A percentile compares a stretch with the other conserved stretches of the same genome.
Evolutionary conservation across 192 early-diverging fungal genomes (phyloP).

Genomic region (Rhizoclosmatium sp.): DNA sequence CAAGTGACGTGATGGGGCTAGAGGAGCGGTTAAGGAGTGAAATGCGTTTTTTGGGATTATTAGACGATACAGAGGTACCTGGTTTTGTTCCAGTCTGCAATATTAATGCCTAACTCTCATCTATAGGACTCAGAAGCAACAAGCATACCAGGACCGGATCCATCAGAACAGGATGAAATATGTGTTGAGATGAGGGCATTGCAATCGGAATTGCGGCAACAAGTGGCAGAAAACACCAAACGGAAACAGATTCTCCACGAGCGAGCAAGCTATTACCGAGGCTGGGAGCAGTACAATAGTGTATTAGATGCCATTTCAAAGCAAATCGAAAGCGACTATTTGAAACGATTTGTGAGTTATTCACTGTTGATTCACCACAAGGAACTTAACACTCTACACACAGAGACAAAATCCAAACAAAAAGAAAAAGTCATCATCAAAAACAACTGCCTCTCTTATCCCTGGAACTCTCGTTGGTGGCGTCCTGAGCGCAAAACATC

Average conservation of each 20-base stretch:
- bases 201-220: constrained; percentile 77
- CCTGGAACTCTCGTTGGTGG: not conserved
- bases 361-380: not conserved
- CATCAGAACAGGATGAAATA: constrained; percentile 59
- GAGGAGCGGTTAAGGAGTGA: constrained; percentile 87
- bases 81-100: not conserved
- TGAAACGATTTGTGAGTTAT: constrained; percentile 81
- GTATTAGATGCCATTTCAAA: constrained; percentile 89
- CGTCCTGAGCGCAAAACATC: not conserved
- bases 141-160: not conserved
- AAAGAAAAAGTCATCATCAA: constrained; percentile 30
- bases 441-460: constrained; percentile 17
- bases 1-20: constrained; percentile 66
- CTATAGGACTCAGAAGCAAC: constrained; percentile 2
- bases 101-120: not conserved
- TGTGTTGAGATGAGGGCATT: constrained; percentile 61
- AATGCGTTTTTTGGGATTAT: constrained; percentile 81
- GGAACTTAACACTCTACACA: not conserved
- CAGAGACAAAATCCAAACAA: constrained; percentile 38
- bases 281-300: constrained; percentile 86
- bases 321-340: constrained; percentile 87
- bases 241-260: constrained; percentile 74
- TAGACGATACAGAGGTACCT: constrained; percentile 72
- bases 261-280: constrained; percentile 75
- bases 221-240: constrained; percentile 68